Evolutionary conservation across 345 rosid genomes (phyloP), one percentile per base, ranked within the genome.

Genomic region (Ricinus communis): DNA sequence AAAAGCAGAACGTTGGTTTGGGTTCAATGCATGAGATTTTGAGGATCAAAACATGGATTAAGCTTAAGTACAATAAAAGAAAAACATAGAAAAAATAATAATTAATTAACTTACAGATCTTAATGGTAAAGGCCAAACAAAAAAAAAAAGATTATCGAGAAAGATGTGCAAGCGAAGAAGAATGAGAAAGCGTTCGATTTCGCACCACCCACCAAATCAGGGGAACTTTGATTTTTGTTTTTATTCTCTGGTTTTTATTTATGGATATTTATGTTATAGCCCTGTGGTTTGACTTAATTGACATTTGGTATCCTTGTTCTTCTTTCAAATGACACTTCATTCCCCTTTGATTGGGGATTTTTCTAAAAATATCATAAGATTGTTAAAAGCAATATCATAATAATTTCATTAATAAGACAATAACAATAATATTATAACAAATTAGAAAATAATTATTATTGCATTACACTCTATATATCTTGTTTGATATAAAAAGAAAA

Each of bases 31-130:
- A 69, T 62, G 27, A 11, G 75, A 67, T 46, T 58, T 15, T 6
- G 8, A 12, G 11, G 15, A 51, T 33, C 43, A 50, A 25, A 5
- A 53, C 4, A 68, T 3, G 14, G 15, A 13, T 21, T 28, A 57
- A 1, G n/a, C n/a, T n/a, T n/a, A 57, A 0, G 13, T 9, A 1
- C 4, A 27, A 1, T 30, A 2, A 25, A 57, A 28, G 8, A 28
- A n/a, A n/a, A n/a, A n/a, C n/a, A n/a, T n/a, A n/a, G 31, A 11
- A 22, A 33, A 15, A 27, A 25, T 25, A 27, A 3, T 57, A 57
- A 22, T 27, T 55, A 45, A 18, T 68, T 8, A 62, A 77, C 88
- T 85, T 74, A 82, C 91, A 67, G 81, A 76, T 75, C 79, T 57
- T 43, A 43, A 43, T 43, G 47, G 14, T 43, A 59, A 71, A 31